phyloP scores from a whole-genome alignment of 805 yeast genomes.

The Kodamaea kakaduensis region DNA sequence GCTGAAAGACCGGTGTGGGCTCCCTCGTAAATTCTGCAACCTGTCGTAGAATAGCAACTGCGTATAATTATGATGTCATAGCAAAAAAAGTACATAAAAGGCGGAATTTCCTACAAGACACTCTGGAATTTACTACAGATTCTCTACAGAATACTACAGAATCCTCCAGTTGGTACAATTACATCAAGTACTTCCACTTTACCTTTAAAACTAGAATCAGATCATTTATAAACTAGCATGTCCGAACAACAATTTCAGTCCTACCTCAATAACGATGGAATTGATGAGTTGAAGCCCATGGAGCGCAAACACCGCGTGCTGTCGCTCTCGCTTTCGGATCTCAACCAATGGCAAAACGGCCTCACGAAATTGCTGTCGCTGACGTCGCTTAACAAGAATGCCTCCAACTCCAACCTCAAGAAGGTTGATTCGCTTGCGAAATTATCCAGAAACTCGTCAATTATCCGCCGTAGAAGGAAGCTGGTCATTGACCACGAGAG shows the following conservation, averaged over 20 bases:
- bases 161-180: too few relatives aligned
- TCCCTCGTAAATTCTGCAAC: neutral
- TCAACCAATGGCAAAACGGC: constrained; percentile 57
- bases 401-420: constrained; percentile 32
- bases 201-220: neutral
- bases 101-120: too few relatives aligned
- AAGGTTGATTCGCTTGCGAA: constrained; percentile 44
- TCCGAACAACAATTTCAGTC: constrained; percentile 36
- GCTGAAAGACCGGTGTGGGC: too few relatives aligned
- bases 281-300: constrained; percentile 61
- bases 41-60: constrained; percentile 2
- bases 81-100: constrained; percentile 5
- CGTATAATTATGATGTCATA: constrained; percentile 3
- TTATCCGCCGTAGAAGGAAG: constrained; percentile 46
- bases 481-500: constrained; percentile 62
- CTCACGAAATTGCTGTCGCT: constrained; percentile 37
- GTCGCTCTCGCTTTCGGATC: constrained; percentile 62
- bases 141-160: too few relatives aligned
- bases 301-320: constrained; percentile 61
- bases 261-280: constrained; percentile 68
- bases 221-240: constrained; percentile 1
- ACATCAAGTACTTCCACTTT: too few relatives aligned
- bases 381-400: constrained; percentile 31
- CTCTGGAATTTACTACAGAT: too few relatives aligned
- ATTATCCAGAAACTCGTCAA: constrained; percentile 43